These are phyloP conservation scores for Nematocida sp. DNA, from an alignment of 371 early-diverging fungal genomes.

Conservation along the genomic window DNA sequence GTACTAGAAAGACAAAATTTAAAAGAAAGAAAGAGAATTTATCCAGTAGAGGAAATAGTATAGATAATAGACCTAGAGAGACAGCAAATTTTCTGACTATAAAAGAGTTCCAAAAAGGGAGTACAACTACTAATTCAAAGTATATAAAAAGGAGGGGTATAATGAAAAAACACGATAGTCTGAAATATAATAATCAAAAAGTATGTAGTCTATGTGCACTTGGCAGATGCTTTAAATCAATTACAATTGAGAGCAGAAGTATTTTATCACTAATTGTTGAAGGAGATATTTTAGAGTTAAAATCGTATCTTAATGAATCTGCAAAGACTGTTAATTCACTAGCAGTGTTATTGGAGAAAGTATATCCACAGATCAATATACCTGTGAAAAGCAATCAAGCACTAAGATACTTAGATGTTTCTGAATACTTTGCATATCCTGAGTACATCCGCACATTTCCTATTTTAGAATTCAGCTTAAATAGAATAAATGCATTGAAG, in stretches of 20 bases:
- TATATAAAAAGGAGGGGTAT: background rate
- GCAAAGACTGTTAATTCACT: background rate
- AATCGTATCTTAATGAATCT: background rate
- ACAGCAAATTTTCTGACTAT: background rate
- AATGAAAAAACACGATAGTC: no score
- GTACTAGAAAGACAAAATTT: background rate
- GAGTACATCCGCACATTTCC: background rate
- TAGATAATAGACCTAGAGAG: background rate
- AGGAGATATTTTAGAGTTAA: background rate
- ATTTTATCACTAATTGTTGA: background rate
- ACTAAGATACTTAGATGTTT: background rate
- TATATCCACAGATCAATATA: background rate
- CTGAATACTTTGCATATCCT: conserved; percentile 12
- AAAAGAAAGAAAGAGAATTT: background rate
- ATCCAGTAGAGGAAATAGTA: background rate
- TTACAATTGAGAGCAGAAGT: background rate
- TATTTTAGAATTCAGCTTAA: background rate
- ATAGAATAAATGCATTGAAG: background rate
- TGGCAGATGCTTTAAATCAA: background rate
- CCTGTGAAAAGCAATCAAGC: background rate
- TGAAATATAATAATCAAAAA: background rate
- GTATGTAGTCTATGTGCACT: background rate
- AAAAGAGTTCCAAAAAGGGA: background rate
- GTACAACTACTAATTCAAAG: background rate
- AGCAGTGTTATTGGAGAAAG: conserved; percentile 7